Evolutionary conservation across 1,139 yeast species (phyloP), one percentile per base, ranked within the genome.

Genomic region (Suhomyces bolitotheri): DNA sequence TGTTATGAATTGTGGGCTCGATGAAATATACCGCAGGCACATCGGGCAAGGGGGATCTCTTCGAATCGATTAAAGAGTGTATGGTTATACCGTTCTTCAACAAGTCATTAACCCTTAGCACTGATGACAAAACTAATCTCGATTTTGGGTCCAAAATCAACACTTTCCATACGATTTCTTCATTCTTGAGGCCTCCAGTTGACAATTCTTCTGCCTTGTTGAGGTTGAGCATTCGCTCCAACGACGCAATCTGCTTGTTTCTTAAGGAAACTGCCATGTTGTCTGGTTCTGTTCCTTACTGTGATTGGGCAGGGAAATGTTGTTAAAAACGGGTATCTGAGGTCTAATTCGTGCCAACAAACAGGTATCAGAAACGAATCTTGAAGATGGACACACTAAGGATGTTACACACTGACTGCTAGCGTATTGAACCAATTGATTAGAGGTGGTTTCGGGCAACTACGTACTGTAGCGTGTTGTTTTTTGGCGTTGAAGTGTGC

Each of bases 1-100:
- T 69, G 54, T 92, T 94, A 34, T 79, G 90, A 23, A 73, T 66
- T 0, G 95, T 85, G 4, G 98, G 98, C 41, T 86, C 85, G 29
- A 92, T 81, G 51, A 94, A 90, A 62, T 94, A 92, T 31, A 94
- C 79, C 3, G 81, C 98, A 1, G 97, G 96, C 7, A 90, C 97
- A 51, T 92, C 98, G 1, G 95, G 88, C 36, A 92, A 71, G 2
- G 92, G 76, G 16, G 90, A 77, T 44, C 98, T 69, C 39, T 76
- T 77, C 32, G 86, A 70, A 39, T 72, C 71, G 37, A 90, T 78
- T 39, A 84, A 63, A 43, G 92, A 73, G 58, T 92, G 97, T 47
- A 89, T 84, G 0, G 98, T 92, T 38, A 92, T 80, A 5, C 97
- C 97, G 52, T 88, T 85, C 42, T 83, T 78, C 51, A 90, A 71